Percentiles rank a stretch among this genome's conserved stretches.
Evolutionary conservation across 371 early-diverging fungal species (phyloP).

Genomic region (Mucor ambiguus): DNA sequence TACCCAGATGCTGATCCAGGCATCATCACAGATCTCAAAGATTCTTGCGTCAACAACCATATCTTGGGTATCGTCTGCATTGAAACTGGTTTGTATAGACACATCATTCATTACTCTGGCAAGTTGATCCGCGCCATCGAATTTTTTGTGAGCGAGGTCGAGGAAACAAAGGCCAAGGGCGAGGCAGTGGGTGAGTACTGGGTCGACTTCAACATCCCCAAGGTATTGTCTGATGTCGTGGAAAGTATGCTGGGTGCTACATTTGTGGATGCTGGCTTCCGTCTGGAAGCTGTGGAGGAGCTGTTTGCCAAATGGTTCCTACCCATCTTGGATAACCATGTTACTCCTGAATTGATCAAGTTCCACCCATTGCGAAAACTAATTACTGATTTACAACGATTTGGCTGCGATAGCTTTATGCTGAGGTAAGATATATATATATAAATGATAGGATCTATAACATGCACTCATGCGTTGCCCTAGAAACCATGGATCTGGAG

Average conservation of each 20-base stretch:
- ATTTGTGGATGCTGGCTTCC: slow-evolving; percentile 82
- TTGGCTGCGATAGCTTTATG: slow-evolving; percentile 53
- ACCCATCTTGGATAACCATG: slow-evolving; percentile 57
- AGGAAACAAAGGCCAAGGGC: slow-evolving; percentile 39
- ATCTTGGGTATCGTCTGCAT: slow-evolving; percentile 77
- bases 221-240: slow-evolving; percentile 84
- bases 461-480: neutral
- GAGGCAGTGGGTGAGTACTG: slow-evolving; percentile 67
- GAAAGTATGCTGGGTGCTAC: slow-evolving; percentile 92
- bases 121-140: slow-evolving; percentile 54
- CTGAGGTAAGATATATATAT: slow-evolving; percentile 36
- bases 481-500: slow-evolving; percentile 45
- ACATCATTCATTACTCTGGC: slow-evolving; percentile 69
- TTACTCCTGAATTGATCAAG: slow-evolving; percentile 51
- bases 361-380: slow-evolving; percentile 58
- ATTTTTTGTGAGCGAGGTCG: slow-evolving; percentile 43
- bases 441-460: neutral
- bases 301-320: slow-evolving; percentile 58
- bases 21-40: slow-evolving; percentile 75
- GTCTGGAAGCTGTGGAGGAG: slow-evolving; percentile 50
- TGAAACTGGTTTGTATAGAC: slow-evolving; percentile 60
- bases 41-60: slow-evolving; percentile 87
- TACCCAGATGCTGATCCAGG: slow-evolving; percentile 67
- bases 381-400: slow-evolving; percentile 43
- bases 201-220: slow-evolving; percentile 77